Evolutionary conservation across 768 basidiomycete genomes (phyloP).

Genomic region (Lentinula boryana): DNA sequence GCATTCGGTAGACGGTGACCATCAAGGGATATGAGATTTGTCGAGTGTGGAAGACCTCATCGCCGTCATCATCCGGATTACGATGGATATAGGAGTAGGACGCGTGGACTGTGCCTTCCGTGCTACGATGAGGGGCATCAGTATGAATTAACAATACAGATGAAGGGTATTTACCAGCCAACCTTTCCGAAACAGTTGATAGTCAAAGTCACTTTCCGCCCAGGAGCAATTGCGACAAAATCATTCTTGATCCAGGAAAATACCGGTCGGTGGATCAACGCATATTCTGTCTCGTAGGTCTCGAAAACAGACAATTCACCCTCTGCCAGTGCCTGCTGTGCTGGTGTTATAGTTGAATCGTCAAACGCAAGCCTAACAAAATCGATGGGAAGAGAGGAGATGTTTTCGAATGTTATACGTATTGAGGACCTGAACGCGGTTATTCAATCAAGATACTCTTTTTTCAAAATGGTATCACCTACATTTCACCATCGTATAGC

Average conservation of each 20-base stretch:
- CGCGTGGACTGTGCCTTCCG: conserved; percentile 71
- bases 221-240: conserved; percentile 51
- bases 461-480: conserved; percentile 17
- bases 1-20: conserved; percentile 93
- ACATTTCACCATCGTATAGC: conserved; percentile 95
- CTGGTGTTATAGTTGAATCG: conserved; percentile 79
- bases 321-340: conserved; percentile 72
- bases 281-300: conserved; percentile 86
- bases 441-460: conserved; percentile 5
- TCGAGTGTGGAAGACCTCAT: conserved; percentile 71
- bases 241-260: conserved; percentile 70
- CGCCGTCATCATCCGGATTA: conserved; percentile 18
- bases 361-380: conserved; percentile 85
- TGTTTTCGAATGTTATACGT: conserved; percentile 85
- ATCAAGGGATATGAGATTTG: conserved; percentile 84
- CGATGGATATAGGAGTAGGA: conserved; percentile 74
- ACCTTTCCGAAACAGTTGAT: conserved; percentile 84
- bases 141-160: conserved; percentile 1
- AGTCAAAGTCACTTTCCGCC: conserved; percentile 61
- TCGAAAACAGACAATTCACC: conserved; percentile 79
- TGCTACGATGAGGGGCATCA: conserved; percentile 38
- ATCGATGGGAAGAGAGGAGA: conserved; percentile 75
- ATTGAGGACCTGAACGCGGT: conserved; percentile 59
- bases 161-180: conserved; percentile 64
- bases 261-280: conserved; percentile 68